Percentiles rank a stretch among this genome's conserved stretches.
Conservation (phyloP, 2,329 filamentous ascomycete genomes). For the Alternaria consortialis region DNA sequence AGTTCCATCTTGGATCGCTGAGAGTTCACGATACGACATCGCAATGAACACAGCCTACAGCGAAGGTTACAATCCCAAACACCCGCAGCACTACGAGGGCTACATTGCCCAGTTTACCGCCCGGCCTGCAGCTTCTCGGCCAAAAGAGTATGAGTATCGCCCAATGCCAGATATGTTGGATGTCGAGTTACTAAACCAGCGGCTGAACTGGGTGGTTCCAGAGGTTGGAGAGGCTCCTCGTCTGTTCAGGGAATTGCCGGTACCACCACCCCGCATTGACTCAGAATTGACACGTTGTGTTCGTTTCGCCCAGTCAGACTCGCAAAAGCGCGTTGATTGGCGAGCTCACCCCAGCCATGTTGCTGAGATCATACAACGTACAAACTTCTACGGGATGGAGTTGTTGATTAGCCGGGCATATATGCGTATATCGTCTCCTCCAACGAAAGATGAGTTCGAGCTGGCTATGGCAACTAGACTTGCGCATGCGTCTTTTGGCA, state of each 20-base stretch:
- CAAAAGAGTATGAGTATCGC: not conserved
- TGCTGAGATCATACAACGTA: slow-evolving; percentile 7
- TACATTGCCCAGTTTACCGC: not conserved
- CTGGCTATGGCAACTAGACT: not conserved
- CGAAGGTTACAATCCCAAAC: not conserved
- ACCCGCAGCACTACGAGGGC: not conserved
- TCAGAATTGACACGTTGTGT: slow-evolving; percentile 12
- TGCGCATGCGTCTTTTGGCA: not conserved
- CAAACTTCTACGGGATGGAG: slow-evolving; percentile 8
- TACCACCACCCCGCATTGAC: not conserved
- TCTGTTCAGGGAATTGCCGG: not conserved
- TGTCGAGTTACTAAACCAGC: not conserved
- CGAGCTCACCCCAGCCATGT: slow-evolving; percentile 8
- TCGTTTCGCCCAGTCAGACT: slow-evolving; percentile 12
- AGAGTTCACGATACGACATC: not conserved
- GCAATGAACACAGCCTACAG: not conserved
- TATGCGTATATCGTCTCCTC: not conserved
- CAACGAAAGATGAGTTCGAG: not conserved
- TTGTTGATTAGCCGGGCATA: not conserved
- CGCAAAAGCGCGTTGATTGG: slow-evolving; percentile 6
- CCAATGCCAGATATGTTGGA: not conserved
- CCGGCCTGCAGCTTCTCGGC: not conserved
- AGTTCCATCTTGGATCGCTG: not conserved
- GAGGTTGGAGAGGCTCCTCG: not conserved
- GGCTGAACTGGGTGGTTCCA: not conserved